Conservation (phyloP, 179 eudicot species). For the Spinacia oleracea region DNA sequence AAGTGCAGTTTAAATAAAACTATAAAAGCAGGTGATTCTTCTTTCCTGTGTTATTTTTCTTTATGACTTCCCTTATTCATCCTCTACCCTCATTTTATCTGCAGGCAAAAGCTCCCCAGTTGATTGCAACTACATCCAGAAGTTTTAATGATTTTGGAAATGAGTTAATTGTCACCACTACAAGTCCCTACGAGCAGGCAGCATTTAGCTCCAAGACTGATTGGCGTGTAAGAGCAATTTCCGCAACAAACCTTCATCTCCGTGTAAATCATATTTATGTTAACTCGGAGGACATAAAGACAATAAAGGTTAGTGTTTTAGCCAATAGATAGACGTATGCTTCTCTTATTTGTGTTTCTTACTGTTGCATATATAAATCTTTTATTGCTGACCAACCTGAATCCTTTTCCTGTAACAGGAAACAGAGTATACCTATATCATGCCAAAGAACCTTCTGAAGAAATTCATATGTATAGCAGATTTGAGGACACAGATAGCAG, state of each 20-base stretch:
- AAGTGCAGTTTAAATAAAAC: no score
- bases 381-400: not conserved
- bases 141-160: slow-evolving; percentile 98
- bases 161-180: slow-evolving; percentile 84
- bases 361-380: not conserved
- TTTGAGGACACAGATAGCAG: slow-evolving; percentile 91
- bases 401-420: slow-evolving; percentile 45
- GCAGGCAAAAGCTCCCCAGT: slow-evolving; percentile 81
- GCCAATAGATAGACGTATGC: slow-evolving; percentile 6
- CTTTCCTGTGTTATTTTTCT: not conserved
- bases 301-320: slow-evolving; percentile 67
- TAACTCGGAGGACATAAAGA: slow-evolving; percentile 97
- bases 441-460: slow-evolving; percentile 98
- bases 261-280: slow-evolving; percentile 98
- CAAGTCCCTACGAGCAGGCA: slow-evolving; percentile 95
- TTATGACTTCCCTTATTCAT: not conserved
- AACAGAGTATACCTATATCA: slow-evolving; percentile 93
- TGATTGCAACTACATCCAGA: slow-evolving; percentile 88
- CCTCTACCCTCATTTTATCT: not conserved
- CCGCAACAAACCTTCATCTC: slow-evolving; percentile 96
- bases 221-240: slow-evolving; percentile 99
- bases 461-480: slow-evolving; percentile 99
- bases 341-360: not conserved
- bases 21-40: no score
- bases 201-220: slow-evolving; percentile 97